Evolutionary conservation across 1,284 basidiomycete genomes (phyloP), one percentile per base, ranked within the genome.

Genomic region (Stygiomarasmius scandens): DNA sequence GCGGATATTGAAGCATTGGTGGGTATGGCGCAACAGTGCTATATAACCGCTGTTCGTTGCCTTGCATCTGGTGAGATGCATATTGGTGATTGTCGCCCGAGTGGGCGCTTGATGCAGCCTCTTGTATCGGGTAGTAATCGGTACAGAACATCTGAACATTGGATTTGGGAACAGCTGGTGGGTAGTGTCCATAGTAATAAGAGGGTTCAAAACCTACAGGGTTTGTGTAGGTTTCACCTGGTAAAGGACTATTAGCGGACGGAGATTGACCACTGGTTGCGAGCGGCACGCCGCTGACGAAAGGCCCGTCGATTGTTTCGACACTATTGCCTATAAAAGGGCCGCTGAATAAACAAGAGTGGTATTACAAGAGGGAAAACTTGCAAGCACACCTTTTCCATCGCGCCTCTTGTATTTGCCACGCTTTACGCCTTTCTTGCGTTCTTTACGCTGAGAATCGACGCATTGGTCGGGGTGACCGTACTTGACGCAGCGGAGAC

Each of bases 391-490:
- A 90, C 89, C 82, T 82, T 86, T 90, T 81, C 82, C 85, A 86
- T 91, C 88, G 82, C 89, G 88, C 84, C 93, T 92, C 89, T 92
- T 94, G 87, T 94, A 94, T 72, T 92, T 92, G 49, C 92, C 92
- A 65, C 92, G 77, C 79, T 93, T 94, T 67, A 92, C 82, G 63
- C 92, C 92, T 69, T 91, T 92, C 74, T 88, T 89, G 66, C 92
- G 79, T 73, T 93, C 90, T 77, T 93, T 94, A 65, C 92, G 82
- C 73, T 88, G 83, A 49, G 89, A 90, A 76, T 93, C 88, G 65
- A 90, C 75, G 69, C 92, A 94, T 64, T 88, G 87, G 69, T 92
- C 90, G n/a, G 46, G 79, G 62, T 90, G 81, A 67, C 90, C 90
- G 66, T 94, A 94, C 75, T 90, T 92, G 71, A 92, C 86, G 66